These are phyloP conservation scores for Poa pratensis DNA, from an alignment of 176 grass and related monocot genomes.

Conservation along the genomic window DNA sequence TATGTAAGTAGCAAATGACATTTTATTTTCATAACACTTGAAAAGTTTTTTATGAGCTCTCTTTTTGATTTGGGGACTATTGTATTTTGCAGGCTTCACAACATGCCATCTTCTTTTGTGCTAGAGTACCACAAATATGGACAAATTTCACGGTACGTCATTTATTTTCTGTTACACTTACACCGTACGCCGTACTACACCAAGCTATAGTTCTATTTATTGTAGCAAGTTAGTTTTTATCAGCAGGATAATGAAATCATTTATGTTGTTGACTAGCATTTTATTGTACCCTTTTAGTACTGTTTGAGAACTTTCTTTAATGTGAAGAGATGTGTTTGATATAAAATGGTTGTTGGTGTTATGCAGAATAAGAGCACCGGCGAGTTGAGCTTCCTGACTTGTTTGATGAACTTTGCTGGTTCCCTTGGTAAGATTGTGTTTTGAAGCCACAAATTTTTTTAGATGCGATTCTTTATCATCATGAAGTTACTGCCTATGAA, in stretches of 20 bases:
- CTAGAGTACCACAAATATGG: constrained; percentile 98
- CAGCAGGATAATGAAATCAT: not conserved
- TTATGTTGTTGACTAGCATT: constrained; percentile 15
- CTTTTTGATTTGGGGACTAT: constrained; percentile 14
- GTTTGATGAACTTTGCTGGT: constrained; percentile 93
- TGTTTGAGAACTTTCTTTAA: not conserved
- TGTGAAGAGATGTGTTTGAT: constrained; percentile 29
- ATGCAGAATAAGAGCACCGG: constrained; percentile 96
- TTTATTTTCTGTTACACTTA: constrained; percentile 17
- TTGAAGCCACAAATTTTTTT: not conserved
- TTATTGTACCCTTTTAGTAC: not conserved
- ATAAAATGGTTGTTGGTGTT: constrained; percentile 28
- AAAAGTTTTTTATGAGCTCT: not conserved
- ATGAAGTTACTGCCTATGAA: not conserved
- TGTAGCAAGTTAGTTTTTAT: constrained; percentile 28
- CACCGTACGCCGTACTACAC: not conserved
- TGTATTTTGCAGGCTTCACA: constrained; percentile 74
- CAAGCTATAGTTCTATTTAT: not conserved
- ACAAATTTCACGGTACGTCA: constrained; percentile 75
- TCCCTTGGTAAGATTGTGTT: constrained; percentile 68
- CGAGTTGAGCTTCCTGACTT: constrained; percentile 88
- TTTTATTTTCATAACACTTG: constrained; percentile 19
- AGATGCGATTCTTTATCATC: constrained; percentile 18
- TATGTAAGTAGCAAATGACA: constrained; percentile 64
- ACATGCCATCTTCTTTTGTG: constrained; percentile 95